phyloP scores from a whole-genome alignment of 768 basidiomycete genomes.

The Tylopilus rubrobrunneus region DNA sequence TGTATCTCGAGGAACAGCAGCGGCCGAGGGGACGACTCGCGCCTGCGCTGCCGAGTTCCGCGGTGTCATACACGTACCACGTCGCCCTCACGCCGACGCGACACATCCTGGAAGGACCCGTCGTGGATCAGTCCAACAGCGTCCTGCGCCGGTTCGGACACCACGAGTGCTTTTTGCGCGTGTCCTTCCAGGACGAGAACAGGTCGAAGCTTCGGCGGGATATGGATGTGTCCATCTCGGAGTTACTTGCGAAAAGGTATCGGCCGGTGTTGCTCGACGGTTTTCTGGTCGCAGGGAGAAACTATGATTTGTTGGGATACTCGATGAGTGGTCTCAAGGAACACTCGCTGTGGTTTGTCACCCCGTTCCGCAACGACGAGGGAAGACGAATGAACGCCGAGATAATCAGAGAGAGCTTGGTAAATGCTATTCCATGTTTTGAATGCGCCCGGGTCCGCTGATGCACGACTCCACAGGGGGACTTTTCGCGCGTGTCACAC shows the following conservation, averaged over 20 bases:
- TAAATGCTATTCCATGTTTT: slow-evolving; percentile 12
- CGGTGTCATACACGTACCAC: slow-evolving; percentile 33
- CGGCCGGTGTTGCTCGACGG: slow-evolving; percentile 33
- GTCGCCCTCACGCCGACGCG: slow-evolving; percentile 39
- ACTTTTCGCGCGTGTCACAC: slow-evolving; percentile 34
- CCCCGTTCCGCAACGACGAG: slow-evolving; percentile 34
- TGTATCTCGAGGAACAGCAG: slow-evolving; percentile 22
- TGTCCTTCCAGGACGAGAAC: slow-evolving; percentile 47
- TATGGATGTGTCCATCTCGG: slow-evolving; percentile 26
- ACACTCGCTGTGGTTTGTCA: slow-evolving; percentile 48
- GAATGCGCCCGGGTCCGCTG: background rate
- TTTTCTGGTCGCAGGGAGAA: slow-evolving; percentile 39
- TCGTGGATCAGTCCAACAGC: slow-evolving; percentile 36
- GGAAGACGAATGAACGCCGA: slow-evolving; percentile 22
- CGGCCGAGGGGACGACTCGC: slow-evolving; percentile 26
- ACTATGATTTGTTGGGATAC: slow-evolving; percentile 46
- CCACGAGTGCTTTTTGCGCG: slow-evolving; percentile 43
- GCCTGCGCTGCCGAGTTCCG: slow-evolving; percentile 14
- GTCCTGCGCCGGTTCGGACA: slow-evolving; percentile 35
- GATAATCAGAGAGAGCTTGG: slow-evolving; percentile 33
- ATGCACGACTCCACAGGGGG: slow-evolving; percentile 28
- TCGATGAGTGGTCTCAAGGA: slow-evolving; percentile 51
- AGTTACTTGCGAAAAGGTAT: slow-evolving; percentile 33
- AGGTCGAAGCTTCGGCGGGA: slow-evolving; percentile 36
- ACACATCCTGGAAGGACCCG: slow-evolving; percentile 37